Base-by-base conservation (phyloP, 1,284 basidiomycete genomes). In the Porogramme epimiltina region DNA sequence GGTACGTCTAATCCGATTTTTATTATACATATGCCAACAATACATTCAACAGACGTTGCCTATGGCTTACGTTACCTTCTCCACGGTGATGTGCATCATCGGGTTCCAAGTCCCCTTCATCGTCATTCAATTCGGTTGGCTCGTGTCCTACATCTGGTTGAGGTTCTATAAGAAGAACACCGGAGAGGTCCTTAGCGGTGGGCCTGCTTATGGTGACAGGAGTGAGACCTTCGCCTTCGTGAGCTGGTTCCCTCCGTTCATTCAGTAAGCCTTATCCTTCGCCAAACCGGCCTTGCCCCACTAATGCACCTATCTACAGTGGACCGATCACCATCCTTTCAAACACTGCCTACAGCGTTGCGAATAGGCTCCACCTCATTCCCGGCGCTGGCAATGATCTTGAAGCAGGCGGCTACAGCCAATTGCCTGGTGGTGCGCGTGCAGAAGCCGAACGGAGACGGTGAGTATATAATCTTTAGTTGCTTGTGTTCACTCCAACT, bases 61-160 rank as follows among this genome's bases (percentile, higher is more conserved):
- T 15, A 98, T 98, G 86, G 83, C 89, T 28, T 95, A 98, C 70
- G 82, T 98, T 54, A 90, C 92, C 1, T 72, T 98, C 55, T 97
- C 95, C 22, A 95, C 93, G 59, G 81, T 98, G 33, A 81, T 96
- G 71, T 92, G 90, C 62, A 62, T 99, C 46, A 59, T 97, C 43
- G 93, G 96, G 26, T 91, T 89, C 70, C 91, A 95, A 63, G 91
- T 90, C 50, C 97, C 97, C 1, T 98, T 88, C 77, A 95, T 99
- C 51, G 79, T 97, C 61, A 95, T 99, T 60, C 96, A 98, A 68
- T 98, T 98, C 67, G 96, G 95, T 16, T 99, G 97, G 93, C 89
- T 98, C 55, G 88, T 95, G 8, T 84, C 91, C 23, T 99, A 94
- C 89, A 79, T 93, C 47, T 99, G 98, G 73, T 80, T 99, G 33